Evolutionary conservation across 441 rosid genomes (phyloP), one percentile per base, ranked within the genome.

Genomic region (Mallotus repandus): DNA sequence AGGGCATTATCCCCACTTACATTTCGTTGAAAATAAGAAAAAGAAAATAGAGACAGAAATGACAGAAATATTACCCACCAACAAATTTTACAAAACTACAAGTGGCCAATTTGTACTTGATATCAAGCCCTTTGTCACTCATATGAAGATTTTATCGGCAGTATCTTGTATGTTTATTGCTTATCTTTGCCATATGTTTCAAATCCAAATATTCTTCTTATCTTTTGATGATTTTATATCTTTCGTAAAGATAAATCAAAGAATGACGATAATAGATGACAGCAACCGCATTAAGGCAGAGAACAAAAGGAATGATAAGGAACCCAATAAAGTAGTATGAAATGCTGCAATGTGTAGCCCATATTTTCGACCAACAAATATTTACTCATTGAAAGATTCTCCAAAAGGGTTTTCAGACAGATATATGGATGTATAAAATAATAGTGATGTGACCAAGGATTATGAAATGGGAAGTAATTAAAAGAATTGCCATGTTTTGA

Each of bases 331-430:
- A 68, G 49, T 48, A 2, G 48, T 9, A 16, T 29, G 57, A 35
- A 50, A 57, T 48, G 75, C 69, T 54, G 52, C 1, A 64, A 57
- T 38, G 32, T 52, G 50, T 0, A 62, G 49, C 63, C 57, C 73
- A 41, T 63, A 21, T 22, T 35, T 12, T 57, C 55, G 48, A 76
- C 55, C 76, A 41, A 75, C 61, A 16, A 56, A 52, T 38, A 38
- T 49, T 63, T 50, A 2, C 21, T 66, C 18, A 57, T 57, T 29
- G 53, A 66, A 63, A 68, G 68, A 66, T 43, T 76, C 15, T 67
- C 76, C 66, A 8, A 54, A 8, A 66, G 48, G 25, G 25, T 19
- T 50, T 18, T 50, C 8, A 18, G 6, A 2, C 18, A 25, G 14
- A 29, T 38, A 13, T 9, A 12, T 45, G 62, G 58, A 21, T 57